A percentile compares a stretch with the other conserved stretches of the same genome.
phyloP scores from a whole-genome alignment of 1,284 basidiomycete species.

The Vanrija sp. region DNA sequence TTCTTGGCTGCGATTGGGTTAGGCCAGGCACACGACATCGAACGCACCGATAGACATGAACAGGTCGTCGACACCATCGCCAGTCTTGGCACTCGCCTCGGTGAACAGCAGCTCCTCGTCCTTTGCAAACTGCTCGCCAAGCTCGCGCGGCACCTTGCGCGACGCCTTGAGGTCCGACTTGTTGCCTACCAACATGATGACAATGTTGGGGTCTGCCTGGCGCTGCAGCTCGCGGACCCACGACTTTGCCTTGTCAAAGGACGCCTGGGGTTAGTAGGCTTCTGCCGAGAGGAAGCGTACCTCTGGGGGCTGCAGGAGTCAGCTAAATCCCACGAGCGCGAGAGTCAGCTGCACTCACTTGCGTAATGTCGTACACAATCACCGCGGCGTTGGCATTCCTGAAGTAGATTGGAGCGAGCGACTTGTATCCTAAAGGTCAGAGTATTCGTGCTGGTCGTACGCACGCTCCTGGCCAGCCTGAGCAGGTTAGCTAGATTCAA shows the following conservation, averaged over 20 bases:
- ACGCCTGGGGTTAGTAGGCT: conserved; percentile 40
- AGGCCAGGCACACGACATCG: not conserved
- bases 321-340: not conserved
- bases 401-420: conserved; percentile 88
- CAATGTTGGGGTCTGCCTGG: conserved; percentile 93
- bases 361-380: conserved; percentile 95
- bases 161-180: conserved; percentile 81
- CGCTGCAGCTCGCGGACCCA: conserved; percentile 97
- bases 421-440: conserved; percentile 44
- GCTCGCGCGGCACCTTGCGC: conserved; percentile 67
- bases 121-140: conserved; percentile 88
- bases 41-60: conserved; percentile 68
- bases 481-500: not conserved
- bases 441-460: not conserved
- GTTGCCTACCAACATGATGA: conserved; percentile 94
- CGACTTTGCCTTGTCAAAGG: conserved; percentile 91
- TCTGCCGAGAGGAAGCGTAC: conserved; percentile 5
- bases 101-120: conserved; percentile 94
- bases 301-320: conserved; percentile 27
- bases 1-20: conserved; percentile 33
- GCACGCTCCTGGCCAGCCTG: conserved; percentile 50
- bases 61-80: conserved; percentile 82
- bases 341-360: conserved; percentile 43
- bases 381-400: conserved; percentile 97
- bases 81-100: conserved; percentile 92